Base-by-base conservation (phyloP, 1,139 yeast genomes). In the Diutina pseudorugosa region DNA sequence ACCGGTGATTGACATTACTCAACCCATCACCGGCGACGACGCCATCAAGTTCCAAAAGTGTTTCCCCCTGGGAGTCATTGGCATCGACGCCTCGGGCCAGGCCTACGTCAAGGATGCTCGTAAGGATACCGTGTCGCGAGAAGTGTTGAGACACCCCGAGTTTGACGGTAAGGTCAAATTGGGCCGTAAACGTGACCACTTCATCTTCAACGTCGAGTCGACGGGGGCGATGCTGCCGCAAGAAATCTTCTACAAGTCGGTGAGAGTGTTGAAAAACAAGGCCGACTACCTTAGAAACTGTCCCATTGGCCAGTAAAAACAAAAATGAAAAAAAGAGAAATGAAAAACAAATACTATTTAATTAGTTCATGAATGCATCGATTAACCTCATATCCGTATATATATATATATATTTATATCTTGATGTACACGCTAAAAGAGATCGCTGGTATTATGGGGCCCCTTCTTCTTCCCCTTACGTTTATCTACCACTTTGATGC, bases 191-290 rank as follows among this genome's bases (percentile, higher is more conserved):
- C 83, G 96, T 67, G 95, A 87, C 66, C 96, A 93, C 63, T 93
- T 93, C 66, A 87, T 93, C 53, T 93, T 89, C 74, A 89, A 88
- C 64, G 88, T 93, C 53, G 98, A 93, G 69, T 83, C 94, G 55
- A 84, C 96, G 3, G 98, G 98, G 44, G 96, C 97, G 51, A 91
- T 93, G 95, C 77, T 89, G 33, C 96, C 98, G 21, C 96, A 88
- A 62, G 98, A 91, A 69, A 89, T 93, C 53, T 93, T 93, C 69
- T 82, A 87, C 70, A 93, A 93, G 69, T 82, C 94, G 55, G 86
- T 93, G 54, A 79, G 93, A 65, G 82, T 89, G 53, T 76, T 93
- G 67, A 86, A 83, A 69, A 83, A 83, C 65, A 93, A 93, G 72
- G 96, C 95, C 41, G 84, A 83, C 59, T 85, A 85, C 63, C 76